Evolutionary conservation across 2,329 filamentous ascomycete genomes (phyloP), one percentile per base, ranked within the genome.

Genomic region (Aschersonia sp.): DNA sequence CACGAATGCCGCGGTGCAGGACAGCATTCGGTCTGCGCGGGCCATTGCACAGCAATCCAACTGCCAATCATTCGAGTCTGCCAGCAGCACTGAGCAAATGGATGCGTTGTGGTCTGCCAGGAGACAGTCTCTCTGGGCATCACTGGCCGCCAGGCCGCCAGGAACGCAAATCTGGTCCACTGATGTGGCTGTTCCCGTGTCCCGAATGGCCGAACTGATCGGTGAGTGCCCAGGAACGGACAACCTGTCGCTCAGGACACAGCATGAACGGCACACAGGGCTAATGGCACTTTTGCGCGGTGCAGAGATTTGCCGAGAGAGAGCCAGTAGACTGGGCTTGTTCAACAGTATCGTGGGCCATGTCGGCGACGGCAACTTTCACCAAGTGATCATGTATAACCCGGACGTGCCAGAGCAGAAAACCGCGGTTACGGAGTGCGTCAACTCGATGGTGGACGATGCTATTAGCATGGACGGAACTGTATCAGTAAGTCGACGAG

Each of bases 121-220:
- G 40, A 89, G 88, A 56, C 76, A 84, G 56, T 83, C 82, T 0
- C 66, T 88, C 1, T 88, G 83, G 79, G 81, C 78, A 48, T 76
- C 84, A 43, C 78, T 85, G 63, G 79, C 81, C 0, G 76, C 81
- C 62, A 73, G 72, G 49, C 69, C 76, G 45, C 66, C 75, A 30
- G 71, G 73, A 0, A 70, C 72, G 2, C 75, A 83, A 54, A 76
- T 87, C 30, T 88, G 84, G 84, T 86, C 83, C 0, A 90, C 84
- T 0, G 85, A 90, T 58, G 84, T 89, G 22, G 84, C 84, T 0
- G 85, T 89, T 1, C 84, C 84, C 0, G 78, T 89, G 44, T 84
- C 79, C 12, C 70, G 72, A 40, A 65, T 90, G 51, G 77, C 84
- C 1, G 77, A 84, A 53, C 82, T 88, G 47, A 84, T 89, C 45